phyloP scores from a whole-genome alignment of 805 yeast genomes.

The Myxozyma geophila region DNA sequence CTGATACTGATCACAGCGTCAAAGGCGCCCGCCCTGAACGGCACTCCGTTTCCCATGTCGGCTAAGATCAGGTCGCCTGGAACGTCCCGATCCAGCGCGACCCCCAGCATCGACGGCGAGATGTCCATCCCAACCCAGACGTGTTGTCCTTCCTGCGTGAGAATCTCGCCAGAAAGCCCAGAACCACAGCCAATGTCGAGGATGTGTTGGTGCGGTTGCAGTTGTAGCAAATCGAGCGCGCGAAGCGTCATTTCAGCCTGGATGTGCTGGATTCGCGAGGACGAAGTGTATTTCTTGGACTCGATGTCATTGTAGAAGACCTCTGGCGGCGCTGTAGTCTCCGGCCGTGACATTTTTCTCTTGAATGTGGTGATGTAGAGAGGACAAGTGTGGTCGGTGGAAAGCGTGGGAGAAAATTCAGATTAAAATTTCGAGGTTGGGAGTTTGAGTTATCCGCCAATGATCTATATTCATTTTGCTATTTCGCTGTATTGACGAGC shows the following conservation, averaged over 20 bases:
- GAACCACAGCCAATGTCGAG: conserved; percentile 98
- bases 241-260: conserved; percentile 97
- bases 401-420: neutral
- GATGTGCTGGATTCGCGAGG: conserved; percentile 96
- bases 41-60: conserved; percentile 93
- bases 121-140: conserved; percentile 97
- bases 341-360: conserved; percentile 37
- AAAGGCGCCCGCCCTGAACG: conserved; percentile 93
- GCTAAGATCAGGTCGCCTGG: conserved; percentile 84
- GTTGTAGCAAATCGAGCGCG: conserved; percentile 82
- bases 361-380: neutral
- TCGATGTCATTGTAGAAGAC: conserved; percentile 85
- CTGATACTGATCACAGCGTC: conserved; percentile 96
- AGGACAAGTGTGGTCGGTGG: neutral
- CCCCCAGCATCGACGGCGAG: conserved; percentile 92
- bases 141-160: conserved; percentile 85
- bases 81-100: conserved; percentile 87
- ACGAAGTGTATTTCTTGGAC: conserved; percentile 84
- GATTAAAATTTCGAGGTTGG: neutral
- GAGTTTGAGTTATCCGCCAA: neutral
- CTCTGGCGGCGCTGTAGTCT: conserved; percentile 38
- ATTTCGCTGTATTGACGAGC: no score
- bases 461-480: no score
- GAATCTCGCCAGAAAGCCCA: conserved; percentile 91
- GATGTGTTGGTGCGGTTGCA: conserved; percentile 68